Percentiles rank a stretch among this genome's conserved stretches.
Conservation (phyloP, 179 eudicot genomes). For the Drosera spatulata region DNA sequence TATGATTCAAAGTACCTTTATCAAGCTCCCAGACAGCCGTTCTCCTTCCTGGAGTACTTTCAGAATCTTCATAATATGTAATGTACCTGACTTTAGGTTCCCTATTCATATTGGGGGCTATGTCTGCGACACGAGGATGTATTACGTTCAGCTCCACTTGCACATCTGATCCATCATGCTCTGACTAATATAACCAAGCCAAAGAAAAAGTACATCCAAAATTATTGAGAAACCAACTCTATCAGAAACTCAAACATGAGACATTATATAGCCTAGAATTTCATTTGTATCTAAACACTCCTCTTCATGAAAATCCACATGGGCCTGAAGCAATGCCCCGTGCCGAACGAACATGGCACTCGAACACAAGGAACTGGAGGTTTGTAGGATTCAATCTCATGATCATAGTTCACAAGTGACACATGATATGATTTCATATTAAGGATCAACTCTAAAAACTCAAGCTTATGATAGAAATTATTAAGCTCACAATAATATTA, state of each 20-base stretch:
- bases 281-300: too few relatives aligned
- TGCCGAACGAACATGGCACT: too few relatives aligned
- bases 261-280: background rate
- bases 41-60: constrained; percentile 80
- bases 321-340: too few relatives aligned
- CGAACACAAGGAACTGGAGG: too few relatives aligned
- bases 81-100: constrained; percentile 75
- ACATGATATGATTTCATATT: too few relatives aligned
- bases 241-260: background rate
- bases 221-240: background rate
- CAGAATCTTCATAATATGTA: constrained; percentile 92
- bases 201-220: background rate
- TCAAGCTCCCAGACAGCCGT: constrained; percentile 99
- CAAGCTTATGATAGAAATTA: too few relatives aligned
- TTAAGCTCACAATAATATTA: too few relatives aligned
- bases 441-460: too few relatives aligned
- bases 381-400: too few relatives aligned
- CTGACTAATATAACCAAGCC: constrained; percentile 38
- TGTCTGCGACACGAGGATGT: constrained; percentile 53
- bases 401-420: too few relatives aligned
- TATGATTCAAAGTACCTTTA: constrained; percentile 46
- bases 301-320: too few relatives aligned
- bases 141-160: constrained; percentile 71
- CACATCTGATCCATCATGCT: constrained; percentile 91
- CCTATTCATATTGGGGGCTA: constrained; percentile 82